phyloP scores from a whole-genome alignment of 306 rosid genomes.

The Luffa aegyptiaca region DNA sequence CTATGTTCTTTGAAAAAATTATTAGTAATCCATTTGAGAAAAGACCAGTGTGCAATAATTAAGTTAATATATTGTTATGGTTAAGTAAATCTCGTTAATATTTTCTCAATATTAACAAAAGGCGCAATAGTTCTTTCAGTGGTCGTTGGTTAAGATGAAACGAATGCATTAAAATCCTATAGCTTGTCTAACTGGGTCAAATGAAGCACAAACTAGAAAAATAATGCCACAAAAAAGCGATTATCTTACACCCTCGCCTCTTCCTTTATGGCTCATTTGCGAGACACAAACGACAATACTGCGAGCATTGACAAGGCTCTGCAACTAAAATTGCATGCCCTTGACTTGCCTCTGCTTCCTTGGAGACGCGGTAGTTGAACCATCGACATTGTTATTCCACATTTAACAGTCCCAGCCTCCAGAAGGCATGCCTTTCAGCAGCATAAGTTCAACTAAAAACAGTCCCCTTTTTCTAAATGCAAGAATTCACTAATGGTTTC shows the following conservation, averaged over 20 bases:
- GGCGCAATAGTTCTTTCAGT: neutral
- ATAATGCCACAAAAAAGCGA: conserved; percentile 32
- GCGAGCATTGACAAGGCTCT: conserved; percentile 44
- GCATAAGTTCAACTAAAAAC: conserved; percentile 1
- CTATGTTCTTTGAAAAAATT: neutral
- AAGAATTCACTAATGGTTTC: neutral
- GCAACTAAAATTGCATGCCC: conserved; percentile 43
- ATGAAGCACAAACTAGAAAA: conserved; percentile 23
- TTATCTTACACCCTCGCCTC: conserved; percentile 39
- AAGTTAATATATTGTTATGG: neutral
- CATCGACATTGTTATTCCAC: conserved; percentile 35
- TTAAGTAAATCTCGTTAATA: neutral
- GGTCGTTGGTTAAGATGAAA: neutral
- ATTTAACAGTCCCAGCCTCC: conserved; percentile 32
- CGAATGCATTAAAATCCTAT: neutral
- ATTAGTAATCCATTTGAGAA: neutral
- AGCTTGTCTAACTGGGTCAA: conserved; percentile 4
- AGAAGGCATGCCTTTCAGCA: conserved; percentile 22
- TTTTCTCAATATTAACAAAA: neutral
- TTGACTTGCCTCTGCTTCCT: conserved; percentile 34
- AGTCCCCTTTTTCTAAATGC: neutral
- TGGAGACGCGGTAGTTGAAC: conserved; percentile 34
- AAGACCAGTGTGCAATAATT: neutral
- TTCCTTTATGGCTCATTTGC: conserved; percentile 21
- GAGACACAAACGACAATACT: conserved; percentile 43